Conservation (phyloP, 2,329 filamentous ascomycete species). For the Diplodia sapinea region DNA sequence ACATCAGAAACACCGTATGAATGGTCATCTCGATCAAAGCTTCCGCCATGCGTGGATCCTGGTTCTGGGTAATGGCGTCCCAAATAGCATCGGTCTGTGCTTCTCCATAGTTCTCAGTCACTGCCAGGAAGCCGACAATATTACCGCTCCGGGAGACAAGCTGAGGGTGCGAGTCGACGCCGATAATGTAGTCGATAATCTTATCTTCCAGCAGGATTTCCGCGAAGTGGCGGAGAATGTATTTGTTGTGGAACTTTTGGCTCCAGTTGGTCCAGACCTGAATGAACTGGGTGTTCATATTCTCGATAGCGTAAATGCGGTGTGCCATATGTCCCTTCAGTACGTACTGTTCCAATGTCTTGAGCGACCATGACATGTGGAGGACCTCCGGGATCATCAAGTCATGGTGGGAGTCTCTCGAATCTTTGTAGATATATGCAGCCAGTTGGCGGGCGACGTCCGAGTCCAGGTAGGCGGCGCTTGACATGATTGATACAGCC, state of each 20-base stretch:
- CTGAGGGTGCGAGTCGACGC: conserved; percentile 89
- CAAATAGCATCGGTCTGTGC: conserved; percentile 81
- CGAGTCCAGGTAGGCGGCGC: conserved; percentile 9
- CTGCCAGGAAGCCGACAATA: conserved; percentile 83
- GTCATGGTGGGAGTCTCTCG: neutral
- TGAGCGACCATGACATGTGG: conserved; percentile 71
- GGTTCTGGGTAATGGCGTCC: conserved; percentile 79
- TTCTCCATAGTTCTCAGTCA: conserved; percentile 74
- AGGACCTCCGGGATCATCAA: conserved; percentile 55
- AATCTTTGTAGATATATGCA: conserved; percentile 5
- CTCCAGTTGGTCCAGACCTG: conserved; percentile 62
- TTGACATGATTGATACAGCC: neutral
- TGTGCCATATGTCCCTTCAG: conserved; percentile 89
- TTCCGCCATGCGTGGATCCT: conserved; percentile 83
- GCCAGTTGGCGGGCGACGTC: conserved; percentile 18
- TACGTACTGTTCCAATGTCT: conserved; percentile 72
- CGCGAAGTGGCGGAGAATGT: conserved; percentile 70
- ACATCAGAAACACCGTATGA: conserved; percentile 55
- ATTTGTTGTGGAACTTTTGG: conserved; percentile 39
- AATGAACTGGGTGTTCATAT: conserved; percentile 74
- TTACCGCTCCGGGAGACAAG: conserved; percentile 82
- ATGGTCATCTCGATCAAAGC: conserved; percentile 74
- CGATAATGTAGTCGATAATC: conserved; percentile 84
- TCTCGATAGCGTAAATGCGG: conserved; percentile 77
- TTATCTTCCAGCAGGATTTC: conserved; percentile 71